phyloP scores from a whole-genome alignment of 345 rosid genomes.

The Noccaea bulbosa region DNA sequence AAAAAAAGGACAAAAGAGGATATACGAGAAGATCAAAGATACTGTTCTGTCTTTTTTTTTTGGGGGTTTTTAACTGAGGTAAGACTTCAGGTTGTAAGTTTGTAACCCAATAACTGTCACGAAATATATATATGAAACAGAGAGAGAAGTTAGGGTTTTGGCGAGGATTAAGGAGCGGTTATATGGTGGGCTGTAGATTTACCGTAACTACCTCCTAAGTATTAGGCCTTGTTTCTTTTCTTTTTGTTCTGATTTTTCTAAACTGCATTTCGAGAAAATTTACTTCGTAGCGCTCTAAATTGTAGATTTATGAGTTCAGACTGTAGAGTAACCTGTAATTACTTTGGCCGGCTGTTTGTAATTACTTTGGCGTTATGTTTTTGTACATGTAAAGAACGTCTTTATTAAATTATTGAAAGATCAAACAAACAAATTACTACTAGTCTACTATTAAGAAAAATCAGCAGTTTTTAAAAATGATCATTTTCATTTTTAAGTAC shows the following conservation, averaged over 20 bases:
- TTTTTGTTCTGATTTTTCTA: neutral
- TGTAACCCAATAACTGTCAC: slow-evolving; percentile 13
- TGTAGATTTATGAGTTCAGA: neutral
- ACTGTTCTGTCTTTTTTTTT: slow-evolving; percentile 25
- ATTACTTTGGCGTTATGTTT: neutral
- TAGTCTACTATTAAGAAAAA: neutral
- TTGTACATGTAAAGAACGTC: neutral
- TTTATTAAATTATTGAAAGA: neutral
- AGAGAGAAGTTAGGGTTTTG: slow-evolving; percentile 34
- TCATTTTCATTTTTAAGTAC: neutral
- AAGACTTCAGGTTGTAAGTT: slow-evolving; percentile 19
- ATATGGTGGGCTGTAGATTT: slow-evolving; percentile 22
- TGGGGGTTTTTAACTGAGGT: neutral
- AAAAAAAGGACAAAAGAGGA: slow-evolving; percentile 31
- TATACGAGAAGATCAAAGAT: slow-evolving; percentile 26
- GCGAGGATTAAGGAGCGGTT: slow-evolving; percentile 38
- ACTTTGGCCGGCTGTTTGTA: no score
- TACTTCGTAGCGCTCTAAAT: neutral
- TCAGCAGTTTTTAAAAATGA: neutral
- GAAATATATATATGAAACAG: slow-evolving; percentile 1
- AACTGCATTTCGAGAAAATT: neutral
- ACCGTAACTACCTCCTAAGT: slow-evolving; percentile 31
- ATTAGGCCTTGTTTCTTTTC: slow-evolving; percentile 15
- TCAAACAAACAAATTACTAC: neutral
- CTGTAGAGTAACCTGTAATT: neutral